These are phyloP conservation scores for Lipomyces sp. DNA, from an alignment of 805 yeast species.

Conservation along the genomic window DNA sequence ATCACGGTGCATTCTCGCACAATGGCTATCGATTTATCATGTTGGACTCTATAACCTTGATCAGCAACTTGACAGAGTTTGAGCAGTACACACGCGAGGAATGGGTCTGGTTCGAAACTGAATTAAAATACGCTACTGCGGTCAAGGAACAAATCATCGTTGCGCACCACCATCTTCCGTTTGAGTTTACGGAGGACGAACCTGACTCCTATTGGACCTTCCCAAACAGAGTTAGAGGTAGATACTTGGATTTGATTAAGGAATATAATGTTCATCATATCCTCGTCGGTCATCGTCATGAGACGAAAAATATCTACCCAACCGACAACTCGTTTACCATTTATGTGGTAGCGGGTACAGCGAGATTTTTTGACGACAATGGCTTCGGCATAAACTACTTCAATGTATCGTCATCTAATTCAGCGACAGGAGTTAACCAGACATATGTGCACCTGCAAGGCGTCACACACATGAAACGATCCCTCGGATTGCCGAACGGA, in stretches of 20 bases:
- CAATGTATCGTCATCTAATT: background rate
- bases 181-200: conserved; percentile 10
- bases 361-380: conserved; percentile 12
- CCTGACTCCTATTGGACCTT: conserved; percentile 12
- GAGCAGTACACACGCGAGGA: background rate
- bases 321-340: conserved; percentile 12
- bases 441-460: conserved; percentile 3
- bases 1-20: conserved; percentile 10
- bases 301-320: conserved; percentile 11
- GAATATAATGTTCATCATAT: conserved; percentile 9
- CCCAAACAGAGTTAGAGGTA: conserved; percentile 9
- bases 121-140: background rate
- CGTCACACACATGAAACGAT: conserved; percentile 1
- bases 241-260: background rate
- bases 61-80: conserved; percentile 16
- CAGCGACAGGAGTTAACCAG: conserved; percentile 6
- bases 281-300: conserved; percentile 13
- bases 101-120: conserved; percentile 6
- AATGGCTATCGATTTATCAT: conserved; percentile 9
- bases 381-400: conserved; percentile 12
- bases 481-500: conserved; percentile 9
- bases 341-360: conserved; percentile 13
- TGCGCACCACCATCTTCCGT: conserved; percentile 16
- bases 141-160: conserved; percentile 3
- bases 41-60: conserved; percentile 10